Evolutionary conservation across 2,329 filamentous ascomycete species (phyloP), one percentile per base, ranked within the genome.

Genomic region (Anthostomella pinea): DNA sequence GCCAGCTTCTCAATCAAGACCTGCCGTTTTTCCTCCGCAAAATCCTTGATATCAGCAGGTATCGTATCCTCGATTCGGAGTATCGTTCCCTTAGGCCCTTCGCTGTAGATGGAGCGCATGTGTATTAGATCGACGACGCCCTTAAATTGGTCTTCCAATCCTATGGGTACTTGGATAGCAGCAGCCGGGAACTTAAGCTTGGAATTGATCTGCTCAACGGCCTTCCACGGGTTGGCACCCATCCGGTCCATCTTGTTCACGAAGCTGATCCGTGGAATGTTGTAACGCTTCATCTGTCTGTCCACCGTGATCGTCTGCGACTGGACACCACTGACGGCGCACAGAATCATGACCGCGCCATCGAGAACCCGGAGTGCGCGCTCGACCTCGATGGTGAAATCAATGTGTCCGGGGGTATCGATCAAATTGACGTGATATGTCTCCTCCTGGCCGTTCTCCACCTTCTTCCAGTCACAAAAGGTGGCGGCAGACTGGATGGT

Each of bases 231-330:
- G 62, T 98, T 97, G 48, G 93, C 87, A 42, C 93, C 93, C 85
- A 96, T 96, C 49, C 93, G 85, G 60, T 98, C 93, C 91, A 98
- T 97, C 76, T 98, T 98, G 73, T 98, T 98, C 62, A 98, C 81
- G 59, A 98, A 98, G 36, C 87, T 95, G 63, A 98, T 83, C 54
- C 93, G 79, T 43, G 93, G 93, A 46, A 98, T 83, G 60, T 97
- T 91, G 74, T 98, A 98, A 52, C 93, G 83, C 72, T 89, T 87
- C 93, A 98, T 98, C 71, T 98, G 93, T 53, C 93, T 80, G 65
- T 98, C 90, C 48, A 98, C 93, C 2, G 93, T 98, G 54, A 96
- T 96, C 14, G 93, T 98, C 69, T 98, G 93, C 60, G 85, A 91
- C 68, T 98, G 93, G 21, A 98, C 93, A 60, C 93, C 93, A 56